These are phyloP conservation scores for Dioszegia hungarica DNA, from an alignment of 768 basidiomycete genomes.

Conservation along the genomic window DNA sequence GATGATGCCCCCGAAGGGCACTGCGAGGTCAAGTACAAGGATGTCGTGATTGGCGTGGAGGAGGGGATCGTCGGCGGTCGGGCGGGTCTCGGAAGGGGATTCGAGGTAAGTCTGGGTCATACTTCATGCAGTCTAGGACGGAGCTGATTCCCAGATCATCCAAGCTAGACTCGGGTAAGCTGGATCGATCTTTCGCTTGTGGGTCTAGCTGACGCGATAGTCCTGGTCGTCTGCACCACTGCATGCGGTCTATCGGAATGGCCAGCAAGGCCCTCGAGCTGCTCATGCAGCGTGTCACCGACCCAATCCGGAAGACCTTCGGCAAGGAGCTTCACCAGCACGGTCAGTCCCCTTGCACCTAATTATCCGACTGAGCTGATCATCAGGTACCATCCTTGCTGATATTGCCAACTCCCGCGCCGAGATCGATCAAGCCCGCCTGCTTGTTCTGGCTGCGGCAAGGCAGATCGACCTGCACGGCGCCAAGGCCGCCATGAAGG, in stretches of 20 bases:
- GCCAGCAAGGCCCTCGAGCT: slow-evolving; percentile 79
- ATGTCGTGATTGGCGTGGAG: slow-evolving; percentile 78
- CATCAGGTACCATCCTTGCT: slow-evolving; percentile 72
- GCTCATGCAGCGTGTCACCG: slow-evolving; percentile 87
- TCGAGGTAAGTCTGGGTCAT: slow-evolving; percentile 67
- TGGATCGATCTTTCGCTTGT: neutral
- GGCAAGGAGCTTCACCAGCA: slow-evolving; percentile 88
- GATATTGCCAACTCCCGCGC: slow-evolving; percentile 89
- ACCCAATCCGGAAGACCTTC: slow-evolving; percentile 84
- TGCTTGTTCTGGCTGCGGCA: slow-evolving; percentile 89
- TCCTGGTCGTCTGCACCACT: slow-evolving; percentile 93
- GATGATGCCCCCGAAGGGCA: slow-evolving; percentile 96
- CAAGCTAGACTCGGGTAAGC: slow-evolving; percentile 36
- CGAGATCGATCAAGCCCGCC: slow-evolving; percentile 80
- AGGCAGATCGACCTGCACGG: slow-evolving; percentile 83
- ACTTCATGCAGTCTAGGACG: too few species aligned
- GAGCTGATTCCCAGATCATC: slow-evolving; percentile 19
- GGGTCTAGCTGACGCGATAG: slow-evolving; percentile 52
- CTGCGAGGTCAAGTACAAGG: slow-evolving; percentile 88
- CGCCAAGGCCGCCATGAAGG: slow-evolving; percentile 92
- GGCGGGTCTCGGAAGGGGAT: slow-evolving; percentile 89
- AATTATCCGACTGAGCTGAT: slow-evolving; percentile 14
- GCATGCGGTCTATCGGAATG: slow-evolving; percentile 93
- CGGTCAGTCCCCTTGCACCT: too few species aligned
- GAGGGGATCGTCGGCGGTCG: slow-evolving; percentile 60